A percentile compares a stretch with the other conserved stretches of the same genome.
phyloP scores from a whole-genome alignment of 345 rosid genomes.

The Populus alba region DNA sequence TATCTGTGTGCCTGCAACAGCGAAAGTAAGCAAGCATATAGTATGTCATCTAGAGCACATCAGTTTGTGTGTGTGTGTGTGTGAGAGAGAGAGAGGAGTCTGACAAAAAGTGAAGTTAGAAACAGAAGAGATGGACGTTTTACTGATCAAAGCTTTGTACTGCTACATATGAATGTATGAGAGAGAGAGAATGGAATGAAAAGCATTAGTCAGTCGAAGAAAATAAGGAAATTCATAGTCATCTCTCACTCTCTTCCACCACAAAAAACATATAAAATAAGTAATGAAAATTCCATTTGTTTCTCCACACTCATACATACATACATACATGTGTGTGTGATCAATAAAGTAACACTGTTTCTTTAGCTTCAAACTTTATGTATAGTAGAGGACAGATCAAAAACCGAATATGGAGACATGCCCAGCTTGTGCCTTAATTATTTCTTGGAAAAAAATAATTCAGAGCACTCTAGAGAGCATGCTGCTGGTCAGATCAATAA shows the following conservation, averaged over 20 bases:
- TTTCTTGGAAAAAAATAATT: background rate
- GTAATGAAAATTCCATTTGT: background rate
- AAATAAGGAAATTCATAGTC: constrained; percentile 31
- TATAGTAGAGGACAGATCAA: background rate
- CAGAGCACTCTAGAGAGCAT: background rate
- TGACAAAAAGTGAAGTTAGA: constrained; percentile 37
- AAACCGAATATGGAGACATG: background rate
- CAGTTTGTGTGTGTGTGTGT: background rate
- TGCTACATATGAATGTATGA: constrained; percentile 20
- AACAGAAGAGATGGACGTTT: constrained; percentile 24
- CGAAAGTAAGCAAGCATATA: constrained; percentile 1
- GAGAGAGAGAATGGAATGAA: constrained; percentile 10
- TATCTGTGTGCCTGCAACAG: background rate
- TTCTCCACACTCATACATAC: too few relatives aligned
- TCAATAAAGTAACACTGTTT: background rate
- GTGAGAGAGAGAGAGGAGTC: constrained; percentile 5
- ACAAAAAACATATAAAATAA: background rate
- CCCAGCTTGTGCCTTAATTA: background rate
- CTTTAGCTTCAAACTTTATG: background rate
- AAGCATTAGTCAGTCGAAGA: constrained; percentile 31
- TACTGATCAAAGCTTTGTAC: constrained; percentile 30
- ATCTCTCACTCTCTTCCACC: constrained; percentile 4
- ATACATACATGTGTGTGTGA: background rate
- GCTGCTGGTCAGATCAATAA: background rate
- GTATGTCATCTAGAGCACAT: background rate